Conservation (phyloP, 1,284 basidiomycete species). For the Termitomyces sp. region DNA sequence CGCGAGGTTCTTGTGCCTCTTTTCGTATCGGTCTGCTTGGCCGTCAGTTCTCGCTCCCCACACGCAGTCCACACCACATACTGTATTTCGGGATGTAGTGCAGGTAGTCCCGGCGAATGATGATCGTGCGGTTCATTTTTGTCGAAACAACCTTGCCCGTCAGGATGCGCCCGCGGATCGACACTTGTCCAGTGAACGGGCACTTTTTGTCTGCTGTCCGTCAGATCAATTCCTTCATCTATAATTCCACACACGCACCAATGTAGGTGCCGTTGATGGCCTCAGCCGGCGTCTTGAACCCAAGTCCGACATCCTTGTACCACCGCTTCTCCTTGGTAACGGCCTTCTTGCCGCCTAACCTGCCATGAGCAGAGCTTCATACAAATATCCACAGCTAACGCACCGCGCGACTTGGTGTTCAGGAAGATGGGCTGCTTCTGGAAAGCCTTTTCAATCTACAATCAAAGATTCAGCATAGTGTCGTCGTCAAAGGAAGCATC, state of each 20-base stretch:
- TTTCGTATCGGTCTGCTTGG: constrained; percentile 83
- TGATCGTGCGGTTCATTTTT: constrained; percentile 99
- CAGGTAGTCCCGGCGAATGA: constrained; percentile 98
- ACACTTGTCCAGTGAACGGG: constrained; percentile 93
- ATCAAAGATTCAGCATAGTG: background rate
- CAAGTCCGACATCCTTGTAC: constrained; percentile 98
- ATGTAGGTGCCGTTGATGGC: constrained; percentile 98
- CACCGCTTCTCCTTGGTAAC: constrained; percentile 95
- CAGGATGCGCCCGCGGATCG: constrained; percentile 98
- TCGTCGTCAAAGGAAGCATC: background rate
- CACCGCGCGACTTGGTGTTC: constrained; percentile 92
- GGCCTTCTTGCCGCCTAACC: constrained; percentile 78
- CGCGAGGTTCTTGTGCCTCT: constrained; percentile 97
- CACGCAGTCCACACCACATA: constrained; percentile 29
- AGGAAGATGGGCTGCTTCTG: constrained; percentile 99
- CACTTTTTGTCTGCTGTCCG: constrained; percentile 90
- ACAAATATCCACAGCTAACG: constrained; percentile 29
- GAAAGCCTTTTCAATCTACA: constrained; percentile 87
- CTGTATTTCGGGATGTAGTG: constrained; percentile 99
- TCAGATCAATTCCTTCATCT: background rate
- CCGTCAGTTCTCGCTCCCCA: constrained; percentile 13
- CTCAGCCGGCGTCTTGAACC: constrained; percentile 95
- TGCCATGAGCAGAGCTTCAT: background rate
- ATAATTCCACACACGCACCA: constrained; percentile 47
- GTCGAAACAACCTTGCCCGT: constrained; percentile 97